Percentiles rank a stretch among this genome's conserved stretches.
Conservation (phyloP, 2,329 filamentous ascomycete species). For the Botrytis medusae region DNA sequence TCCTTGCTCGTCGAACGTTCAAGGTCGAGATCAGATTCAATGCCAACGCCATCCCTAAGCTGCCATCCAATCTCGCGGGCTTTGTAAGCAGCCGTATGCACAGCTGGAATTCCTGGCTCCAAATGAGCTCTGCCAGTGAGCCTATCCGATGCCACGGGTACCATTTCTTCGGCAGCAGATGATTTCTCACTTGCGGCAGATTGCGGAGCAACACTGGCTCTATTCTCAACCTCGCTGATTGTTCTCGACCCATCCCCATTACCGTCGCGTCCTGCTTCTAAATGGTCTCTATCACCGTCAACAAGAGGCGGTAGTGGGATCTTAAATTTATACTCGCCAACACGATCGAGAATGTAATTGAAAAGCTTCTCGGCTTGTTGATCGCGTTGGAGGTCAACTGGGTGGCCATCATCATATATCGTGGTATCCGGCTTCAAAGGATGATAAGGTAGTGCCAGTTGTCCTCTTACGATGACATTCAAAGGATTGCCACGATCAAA, state of each 20-base stretch:
- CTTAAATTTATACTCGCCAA: constrained; percentile 87
- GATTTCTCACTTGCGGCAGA: constrained; percentile 44
- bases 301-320: constrained; percentile 67
- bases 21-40: constrained; percentile 69
- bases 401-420: constrained; percentile 79
- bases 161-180: constrained; percentile 47
- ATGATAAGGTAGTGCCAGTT: constrained; percentile 85
- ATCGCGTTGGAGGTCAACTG: constrained; percentile 78
- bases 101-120: constrained; percentile 66
- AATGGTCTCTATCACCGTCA: constrained; percentile 77
- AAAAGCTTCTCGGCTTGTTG: constrained; percentile 86
- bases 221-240: constrained; percentile 72
- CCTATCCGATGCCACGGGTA: constrained; percentile 65
- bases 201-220: constrained; percentile 54
- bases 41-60: constrained; percentile 61
- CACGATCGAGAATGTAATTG: constrained; percentile 90
- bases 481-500: constrained; percentile 95
- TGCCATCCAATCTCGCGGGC: constrained; percentile 81
- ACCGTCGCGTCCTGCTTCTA: constrained; percentile 80
- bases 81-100: constrained; percentile 72
- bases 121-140: constrained; percentile 72
- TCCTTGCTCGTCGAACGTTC: constrained; percentile 58
- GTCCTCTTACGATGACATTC: constrained; percentile 85
- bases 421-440: constrained; percentile 76
- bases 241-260: constrained; percentile 67